Conservation (phyloP, 257 asterid genomes). For the Paraleonurus japonicus region DNA sequence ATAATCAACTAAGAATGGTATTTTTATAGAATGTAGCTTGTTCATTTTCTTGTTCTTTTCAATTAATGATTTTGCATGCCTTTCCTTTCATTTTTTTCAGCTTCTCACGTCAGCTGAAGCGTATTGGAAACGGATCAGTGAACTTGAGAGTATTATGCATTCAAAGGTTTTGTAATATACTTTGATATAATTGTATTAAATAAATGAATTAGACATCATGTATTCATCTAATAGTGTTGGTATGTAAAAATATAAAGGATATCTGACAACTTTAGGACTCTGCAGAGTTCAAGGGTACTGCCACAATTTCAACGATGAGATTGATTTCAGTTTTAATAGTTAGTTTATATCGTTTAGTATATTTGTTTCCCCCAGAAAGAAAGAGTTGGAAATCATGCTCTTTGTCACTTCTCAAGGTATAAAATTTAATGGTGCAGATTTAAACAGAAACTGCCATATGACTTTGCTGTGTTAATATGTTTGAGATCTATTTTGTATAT, state of each 20-base stretch:
- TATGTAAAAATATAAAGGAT: neutral
- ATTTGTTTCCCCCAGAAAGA: neutral
- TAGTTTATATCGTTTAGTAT: neutral
- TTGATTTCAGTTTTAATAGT: neutral
- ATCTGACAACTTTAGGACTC: neutral
- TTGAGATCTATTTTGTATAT: neutral
- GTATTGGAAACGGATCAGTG: constrained; percentile 53
- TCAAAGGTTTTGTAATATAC: constrained; percentile 57
- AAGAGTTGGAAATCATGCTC: neutral
- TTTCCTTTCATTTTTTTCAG: constrained; percentile 36
- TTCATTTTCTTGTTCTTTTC: neutral
- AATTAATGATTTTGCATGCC: neutral
- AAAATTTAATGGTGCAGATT: neutral
- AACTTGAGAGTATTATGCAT: constrained; percentile 76
- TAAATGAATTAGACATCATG: neutral
- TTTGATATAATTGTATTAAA: neutral
- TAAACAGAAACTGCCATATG: neutral
- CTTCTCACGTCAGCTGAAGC: constrained; percentile 33
- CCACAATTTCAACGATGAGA: neutral
- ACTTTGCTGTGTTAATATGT: neutral
- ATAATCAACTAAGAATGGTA: neutral
- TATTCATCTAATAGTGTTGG: neutral
- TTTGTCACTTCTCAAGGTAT: neutral
- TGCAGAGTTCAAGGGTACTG: neutral
- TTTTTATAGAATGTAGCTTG: neutral